A percentile compares a stretch with the other conserved stretches of the same genome.
phyloP scores from a whole-genome alignment of 495 filamentous ascomycete species.

The Delitschia confertaspora region DNA sequence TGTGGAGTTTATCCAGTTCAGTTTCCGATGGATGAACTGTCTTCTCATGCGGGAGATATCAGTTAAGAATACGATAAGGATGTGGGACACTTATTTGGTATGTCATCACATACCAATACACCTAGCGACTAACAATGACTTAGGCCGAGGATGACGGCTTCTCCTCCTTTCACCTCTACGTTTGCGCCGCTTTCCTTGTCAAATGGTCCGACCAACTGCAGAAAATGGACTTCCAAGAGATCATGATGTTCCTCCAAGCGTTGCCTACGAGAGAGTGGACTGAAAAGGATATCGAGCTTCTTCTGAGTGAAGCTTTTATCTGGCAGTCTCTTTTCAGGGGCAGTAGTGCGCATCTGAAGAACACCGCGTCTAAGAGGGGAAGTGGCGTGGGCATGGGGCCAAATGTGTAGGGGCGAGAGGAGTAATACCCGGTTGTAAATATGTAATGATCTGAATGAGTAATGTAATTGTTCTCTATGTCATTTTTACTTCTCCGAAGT shows the following conservation, averaged over 20 bases:
- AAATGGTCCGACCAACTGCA: slow-evolving; percentile 93
- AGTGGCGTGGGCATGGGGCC: slow-evolving; percentile 27
- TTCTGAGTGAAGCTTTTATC: slow-evolving; percentile 91
- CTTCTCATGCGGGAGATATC: slow-evolving; percentile 94
- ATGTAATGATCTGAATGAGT: no score
- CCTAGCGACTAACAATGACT: neutral
- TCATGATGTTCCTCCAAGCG: slow-evolving; percentile 99
- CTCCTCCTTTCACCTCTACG: slow-evolving; percentile 94
- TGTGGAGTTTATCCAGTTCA: slow-evolving; percentile 98
- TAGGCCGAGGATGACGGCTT: slow-evolving; percentile 98
- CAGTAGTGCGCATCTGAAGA: slow-evolving; percentile 66
- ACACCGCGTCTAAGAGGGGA: slow-evolving; percentile 17
- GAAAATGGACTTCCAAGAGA: slow-evolving; percentile 93
- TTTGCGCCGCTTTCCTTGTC: slow-evolving; percentile 96
- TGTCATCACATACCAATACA: slow-evolving; percentile 23
- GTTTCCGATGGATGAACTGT: slow-evolving; percentile 99
- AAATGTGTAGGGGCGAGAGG: slow-evolving; percentile 17
- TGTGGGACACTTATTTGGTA: slow-evolving; percentile 99
- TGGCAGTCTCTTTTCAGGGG: slow-evolving; percentile 91
- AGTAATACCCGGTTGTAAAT: no score
- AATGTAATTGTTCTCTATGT: no score
- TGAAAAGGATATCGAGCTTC: slow-evolving; percentile 92
- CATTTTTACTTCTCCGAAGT: no score
- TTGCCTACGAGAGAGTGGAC: slow-evolving; percentile 92
- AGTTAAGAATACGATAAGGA: slow-evolving; percentile 89